A percentile compares a stretch with the other conserved stretches of the same genome.
phyloP scores from a whole-genome alignment of 352 stramenopile species.

The Pythium diclinum region DNA sequence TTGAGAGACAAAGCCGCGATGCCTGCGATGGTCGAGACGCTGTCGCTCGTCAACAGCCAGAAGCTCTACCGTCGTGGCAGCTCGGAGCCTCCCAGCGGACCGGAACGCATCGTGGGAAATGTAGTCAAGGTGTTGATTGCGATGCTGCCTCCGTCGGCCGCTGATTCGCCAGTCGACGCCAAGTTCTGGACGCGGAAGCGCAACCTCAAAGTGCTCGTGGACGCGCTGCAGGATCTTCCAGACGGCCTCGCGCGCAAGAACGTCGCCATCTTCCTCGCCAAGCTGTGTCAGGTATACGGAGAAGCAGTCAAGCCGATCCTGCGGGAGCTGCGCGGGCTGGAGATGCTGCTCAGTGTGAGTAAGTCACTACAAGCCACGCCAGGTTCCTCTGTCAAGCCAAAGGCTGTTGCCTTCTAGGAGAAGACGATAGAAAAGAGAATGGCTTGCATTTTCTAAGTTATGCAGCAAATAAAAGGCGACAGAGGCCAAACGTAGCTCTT shows the following conservation, averaged over 20 bases:
- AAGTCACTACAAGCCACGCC: slow-evolving; percentile 32
- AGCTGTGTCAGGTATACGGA: slow-evolving; percentile 52
- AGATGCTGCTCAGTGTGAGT: slow-evolving; percentile 76
- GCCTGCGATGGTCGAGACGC: slow-evolving; percentile 38
- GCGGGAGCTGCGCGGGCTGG: slow-evolving; percentile 61
- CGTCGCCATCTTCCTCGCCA: slow-evolving; percentile 70
- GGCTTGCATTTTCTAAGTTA: slow-evolving; percentile 5
- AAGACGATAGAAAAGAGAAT: neutral
- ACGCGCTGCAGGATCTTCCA: slow-evolving; percentile 38
- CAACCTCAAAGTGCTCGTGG: slow-evolving; percentile 38
- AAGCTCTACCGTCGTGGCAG: slow-evolving; percentile 19
- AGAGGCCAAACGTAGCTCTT: neutral
- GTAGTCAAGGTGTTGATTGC: slow-evolving; percentile 65
- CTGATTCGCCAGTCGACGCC: slow-evolving; percentile 3
- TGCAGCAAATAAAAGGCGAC: slow-evolving; percentile 2
- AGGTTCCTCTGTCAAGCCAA: neutral
- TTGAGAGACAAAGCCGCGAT: slow-evolving; percentile 37
- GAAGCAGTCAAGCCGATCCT: slow-evolving; percentile 46
- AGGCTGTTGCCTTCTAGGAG: slow-evolving; percentile 20
- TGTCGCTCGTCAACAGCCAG: slow-evolving; percentile 35
- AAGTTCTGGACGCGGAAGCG: slow-evolving; percentile 30
- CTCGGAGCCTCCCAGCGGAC: slow-evolving; percentile 14
- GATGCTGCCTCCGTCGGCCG: slow-evolving; percentile 28
- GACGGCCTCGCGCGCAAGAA: slow-evolving; percentile 70
- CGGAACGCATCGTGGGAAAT: slow-evolving; percentile 62